Evolutionary conservation across 2,329 filamentous ascomycete species (phyloP), one percentile per base, ranked within the genome.

Genomic region (Exophiala phaeomuriformis): DNA sequence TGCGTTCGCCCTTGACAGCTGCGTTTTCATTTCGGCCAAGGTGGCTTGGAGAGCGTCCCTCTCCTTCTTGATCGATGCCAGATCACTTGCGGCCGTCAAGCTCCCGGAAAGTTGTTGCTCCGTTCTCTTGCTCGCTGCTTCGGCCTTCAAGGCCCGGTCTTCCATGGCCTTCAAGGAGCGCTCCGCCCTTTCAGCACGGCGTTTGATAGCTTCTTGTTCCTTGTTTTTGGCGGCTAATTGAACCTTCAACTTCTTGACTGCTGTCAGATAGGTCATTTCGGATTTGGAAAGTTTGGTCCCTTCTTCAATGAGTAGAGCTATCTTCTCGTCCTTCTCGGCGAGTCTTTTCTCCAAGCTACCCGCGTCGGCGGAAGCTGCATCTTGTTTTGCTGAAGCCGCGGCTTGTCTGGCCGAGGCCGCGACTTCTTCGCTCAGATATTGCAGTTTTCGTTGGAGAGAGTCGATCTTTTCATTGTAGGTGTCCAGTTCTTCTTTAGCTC

Each of bases 391-490:
- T 19, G 77, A 73, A n/a, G 77, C 72, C 2, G 81, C 83, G 4
- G 83, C 78, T 61, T 82, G 81, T 64, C 84, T 85, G 1, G 93
- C 88, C 0, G 84, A 77, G 32, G 90, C 85, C 0, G 86, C 81
- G 8, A 87, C 84, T 65, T 90, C 86, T 57, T 85, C 85, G 2
- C 90, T 84, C 8, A 98, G 74, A 65, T 94, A 96, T 61, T 90
- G 85, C 30, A 98, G 73, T 66, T 98, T 97, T 4, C 89, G 83
- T 68, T 97, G 88, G 1, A 98, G 73, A 3, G 90, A 86, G 72
- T 98, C 93, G 51, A 96, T 93, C 35, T 86, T 83, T 70, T 98
- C 93, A 4, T 91, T 79, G 58, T 95, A 88, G 46, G 79, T 79
- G 64, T 93, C 83, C 39, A 90, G 78, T 67, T 97, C 93, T 63